Base-by-base conservation (phyloP, 148 eudicot species). In the Talinum fruticosum region DNA sequence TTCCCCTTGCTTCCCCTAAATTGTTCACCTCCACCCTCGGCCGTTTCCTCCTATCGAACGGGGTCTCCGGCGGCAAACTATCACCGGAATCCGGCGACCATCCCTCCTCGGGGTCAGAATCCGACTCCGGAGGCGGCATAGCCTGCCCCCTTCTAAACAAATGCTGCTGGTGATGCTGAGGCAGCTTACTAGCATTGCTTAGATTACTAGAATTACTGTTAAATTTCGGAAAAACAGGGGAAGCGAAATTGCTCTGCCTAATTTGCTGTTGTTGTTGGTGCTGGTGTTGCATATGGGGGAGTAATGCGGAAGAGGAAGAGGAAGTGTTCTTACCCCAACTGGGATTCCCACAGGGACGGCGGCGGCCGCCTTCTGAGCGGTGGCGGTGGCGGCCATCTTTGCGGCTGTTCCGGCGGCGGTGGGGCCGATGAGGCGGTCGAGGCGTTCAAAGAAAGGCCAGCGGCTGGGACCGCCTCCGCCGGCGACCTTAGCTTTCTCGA, bases 301-400 rank as follows among this genome's bases (percentile, higher is more conserved):
- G n/a, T n/a, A 41, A 29, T 45, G 36, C 10, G 54, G 23, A 21
- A 59, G 13, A 18, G 83, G 71, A 14, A 72, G 54, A 2, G 78
- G 65, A 8, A 76, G 14, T 2, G 76, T 82, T 49, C 90, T 41
- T 78, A 82, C 69, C 67, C 90, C 89, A 0, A 90, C 87, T 0
- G 94, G 91, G 26, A 92, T 89, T 6, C 90, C 92, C 24, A 92
- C 81, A 0, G 97, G 97, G 0, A 92, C 86, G 24, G 38, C 79
- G 6, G 66, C 32, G 2, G 66, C 38, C 15, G 47, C 57, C 10
- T 59, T 59, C 29, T 59, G 64, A 59, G 51, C 41, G 2, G 29
- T 51, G 12, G 68, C 21, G 6, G 34, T 13, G 72, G 69, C 2
- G 68, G 16, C 4, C 16, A 7, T 33, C 16, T 35, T n/a, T 0